Evolutionary conservation across 768 basidiomycete genomes (phyloP), one percentile per base, ranked within the genome.

Genomic region (Amylocystis lapponica): DNA sequence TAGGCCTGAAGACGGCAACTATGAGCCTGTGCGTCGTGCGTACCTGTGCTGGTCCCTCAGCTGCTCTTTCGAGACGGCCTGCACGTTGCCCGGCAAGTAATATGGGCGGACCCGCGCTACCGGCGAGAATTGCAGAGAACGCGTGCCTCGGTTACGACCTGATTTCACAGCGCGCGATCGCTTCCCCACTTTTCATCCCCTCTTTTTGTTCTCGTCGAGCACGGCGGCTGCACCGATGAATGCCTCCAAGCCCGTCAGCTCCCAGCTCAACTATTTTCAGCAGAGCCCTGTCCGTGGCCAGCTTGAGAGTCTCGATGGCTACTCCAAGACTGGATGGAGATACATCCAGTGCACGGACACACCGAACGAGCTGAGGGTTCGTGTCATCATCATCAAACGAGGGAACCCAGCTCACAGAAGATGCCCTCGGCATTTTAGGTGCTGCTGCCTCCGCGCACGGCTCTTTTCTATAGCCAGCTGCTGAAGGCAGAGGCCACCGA

Each of bases 261-360:
- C 47, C 27, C 36, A 45, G 17, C 67, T 79, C 45, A 74, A 82
- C 54, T 75, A 82, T 52, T 71, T 75, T 49, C 73, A 74, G 39
- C 65, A 74, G 37, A 83, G 78, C 56, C 81, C 84, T 17, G 78
- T 86, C 38, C 73, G 84, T 60, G 84, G 85, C 21, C 85, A 84
- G 57, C 71, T 87, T 38, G 85, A 87, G 56, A 75, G 79, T n/a
- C 70, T 74, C 34, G 79, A 84, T 42, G 62, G 65, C 11, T 42
- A 49, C 52, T 59, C 76, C 9, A 70, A 61, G 48, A 69, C 78
- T 21, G 81, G 83, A 41, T 83, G 80, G 71, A 69, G 85, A 50
- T 86, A 78, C 62, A 67, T 87, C 36, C 84, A 87, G 57, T 80
- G 79, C 42, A 86, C 83, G 14, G 83, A 86, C 55, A 86, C 83